Conservation (phyloP, 202 grass and related monocot genomes). For the Digitaria exilis region DNA sequence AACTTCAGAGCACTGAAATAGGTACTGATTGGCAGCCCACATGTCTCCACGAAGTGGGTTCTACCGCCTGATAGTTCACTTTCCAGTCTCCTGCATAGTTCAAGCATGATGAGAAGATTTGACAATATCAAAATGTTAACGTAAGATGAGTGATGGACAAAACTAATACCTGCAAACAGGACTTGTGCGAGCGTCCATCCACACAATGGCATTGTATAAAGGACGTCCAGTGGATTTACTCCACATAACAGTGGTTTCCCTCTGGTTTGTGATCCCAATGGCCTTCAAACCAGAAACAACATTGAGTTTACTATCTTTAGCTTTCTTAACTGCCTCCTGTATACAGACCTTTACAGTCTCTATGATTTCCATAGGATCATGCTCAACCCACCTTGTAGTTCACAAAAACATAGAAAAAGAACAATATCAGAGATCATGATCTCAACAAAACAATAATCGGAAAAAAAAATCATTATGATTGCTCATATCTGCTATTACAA, state of each 20-base stretch:
- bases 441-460: background rate
- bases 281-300: conserved; percentile 64
- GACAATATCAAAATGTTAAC: background rate
- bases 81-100: conserved; percentile 69
- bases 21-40: conserved; percentile 86
- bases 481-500: too few species aligned
- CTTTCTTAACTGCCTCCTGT: conserved; percentile 63
- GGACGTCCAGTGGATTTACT: conserved; percentile 87
- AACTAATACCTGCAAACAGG: conserved; percentile 69
- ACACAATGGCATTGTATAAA: conserved; percentile 91
- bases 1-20: conserved; percentile 92
- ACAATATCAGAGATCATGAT: background rate
- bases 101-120: background rate
- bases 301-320: conserved; percentile 53
- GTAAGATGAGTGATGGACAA: background rate
- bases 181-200: conserved; percentile 97
- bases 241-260: conserved; percentile 93
- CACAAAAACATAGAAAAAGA: too few species aligned
- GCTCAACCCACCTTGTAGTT: conserved; percentile 85
- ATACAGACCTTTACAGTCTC: conserved; percentile 78
- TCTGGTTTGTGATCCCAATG: conserved; percentile 89
- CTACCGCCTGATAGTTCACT: conserved; percentile 72
- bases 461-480: too few species aligned
- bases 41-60: conserved; percentile 77
- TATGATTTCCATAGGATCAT: conserved; percentile 91